A percentile compares a stretch with the other conserved stretches of the same genome.
Conservation (phyloP, 1,139 yeast species). For the Pichia sp. region DNA sequence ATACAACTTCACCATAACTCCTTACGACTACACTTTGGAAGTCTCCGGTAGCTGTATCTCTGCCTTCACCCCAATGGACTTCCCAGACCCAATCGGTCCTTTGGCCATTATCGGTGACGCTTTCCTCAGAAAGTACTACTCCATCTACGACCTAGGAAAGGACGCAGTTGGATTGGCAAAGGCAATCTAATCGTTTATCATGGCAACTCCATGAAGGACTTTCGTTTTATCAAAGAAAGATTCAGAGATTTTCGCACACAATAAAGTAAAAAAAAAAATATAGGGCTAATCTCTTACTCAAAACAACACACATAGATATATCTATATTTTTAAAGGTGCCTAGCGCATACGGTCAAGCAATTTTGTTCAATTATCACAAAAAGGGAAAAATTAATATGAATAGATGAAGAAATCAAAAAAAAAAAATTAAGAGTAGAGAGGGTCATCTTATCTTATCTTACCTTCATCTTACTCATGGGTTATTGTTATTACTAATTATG, state of each 20-base stretch:
- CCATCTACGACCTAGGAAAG: conserved; percentile 84
- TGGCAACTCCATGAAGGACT: not conserved
- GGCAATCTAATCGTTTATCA: conserved; percentile 39
- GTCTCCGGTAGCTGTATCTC: conserved; percentile 93
- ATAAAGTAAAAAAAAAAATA: not conserved
- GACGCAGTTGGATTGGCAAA: conserved; percentile 91
- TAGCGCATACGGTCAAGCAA: not conserved
- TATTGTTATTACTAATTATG: conserved; percentile 4
- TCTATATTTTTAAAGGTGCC: not conserved
- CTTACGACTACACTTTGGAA: conserved; percentile 90
- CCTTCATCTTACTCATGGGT: not conserved
- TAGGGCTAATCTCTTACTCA: too few relatives aligned
- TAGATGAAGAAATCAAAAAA: not conserved
- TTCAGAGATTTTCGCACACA: not conserved
- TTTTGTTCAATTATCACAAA: not conserved
- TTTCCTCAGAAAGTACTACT: conserved; percentile 90
- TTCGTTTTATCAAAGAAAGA: not conserved
- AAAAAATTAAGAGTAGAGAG: not conserved
- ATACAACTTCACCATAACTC: conserved; percentile 79
- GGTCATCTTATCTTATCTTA: not conserved
- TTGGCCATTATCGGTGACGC: conserved; percentile 96
- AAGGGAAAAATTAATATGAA: not conserved
- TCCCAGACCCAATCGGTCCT: conserved; percentile 96
- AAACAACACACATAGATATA: not conserved
- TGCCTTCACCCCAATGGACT: conserved; percentile 94